Evolutionary conservation across 805 yeast genomes (phyloP), one percentile per base, ranked within the genome.

Genomic region (Zygosaccharomyces lentus): DNA sequence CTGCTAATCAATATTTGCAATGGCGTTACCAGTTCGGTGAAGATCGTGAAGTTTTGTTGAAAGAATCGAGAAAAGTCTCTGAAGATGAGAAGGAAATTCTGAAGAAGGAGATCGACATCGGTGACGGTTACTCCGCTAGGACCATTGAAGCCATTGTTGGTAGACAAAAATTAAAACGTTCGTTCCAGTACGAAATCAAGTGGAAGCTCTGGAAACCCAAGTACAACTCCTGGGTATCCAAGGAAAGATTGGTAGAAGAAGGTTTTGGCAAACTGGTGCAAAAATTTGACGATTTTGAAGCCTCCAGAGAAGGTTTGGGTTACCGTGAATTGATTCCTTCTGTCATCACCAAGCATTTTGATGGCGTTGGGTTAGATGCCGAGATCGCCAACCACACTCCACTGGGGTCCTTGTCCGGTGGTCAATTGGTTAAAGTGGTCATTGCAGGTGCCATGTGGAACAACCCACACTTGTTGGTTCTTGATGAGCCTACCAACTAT

Each of bases 391-490:
- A 93, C 68, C 98, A 91, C 69, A 91, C 97, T 15, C 96, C 96
- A 44, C 74, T 91, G 78, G 97, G 98, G 19, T 87, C 96, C 6
- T 75, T 91, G 53, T 89, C 97, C 21, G 99, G 99, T 66, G 99
- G 99, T 61, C 99, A 91, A 73, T 78, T 91, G 66, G 99, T 91
- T 50, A 91, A 91, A 71, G 98, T 91, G 53, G 99, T 91, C 50
- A 91, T 91, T 73, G 98, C 98, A 10, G 99, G 98, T 71, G 97
- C 98, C 54, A 91, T 91, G 93, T 91, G 99, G 99, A 91, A 93
- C 72, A 93, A 91, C 66, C 99, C 99, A 15, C 99, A 91, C 69
- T 78, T 91, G 68, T 78, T 91, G 53, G 99, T 91, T 35, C 77
- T 91, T 51, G 99, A 91, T 70, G 99, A 91, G 78, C 99, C 99